Conservation (phyloP, 1,139 yeast species). For the Taphrina confusa region DNA sequence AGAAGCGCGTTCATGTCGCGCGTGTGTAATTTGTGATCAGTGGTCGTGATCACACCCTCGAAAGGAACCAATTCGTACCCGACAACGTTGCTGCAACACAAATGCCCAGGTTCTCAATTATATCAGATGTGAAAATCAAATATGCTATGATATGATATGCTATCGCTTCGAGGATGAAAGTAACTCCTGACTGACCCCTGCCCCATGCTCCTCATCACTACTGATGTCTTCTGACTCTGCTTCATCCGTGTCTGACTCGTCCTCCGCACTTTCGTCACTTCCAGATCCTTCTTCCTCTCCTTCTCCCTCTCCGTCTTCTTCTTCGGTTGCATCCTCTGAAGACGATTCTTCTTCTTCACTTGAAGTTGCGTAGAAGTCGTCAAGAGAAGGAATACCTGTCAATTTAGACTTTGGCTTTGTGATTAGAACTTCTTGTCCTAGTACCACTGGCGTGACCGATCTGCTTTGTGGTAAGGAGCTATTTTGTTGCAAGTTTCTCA, state of each 20-base stretch:
- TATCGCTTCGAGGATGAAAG: conserved; percentile 1
- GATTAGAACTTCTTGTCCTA: conserved; percentile 23
- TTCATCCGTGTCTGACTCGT: conserved; percentile 38
- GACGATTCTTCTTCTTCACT: conserved; percentile 42
- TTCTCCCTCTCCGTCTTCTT: conserved; percentile 22
- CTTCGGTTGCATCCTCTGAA: conserved; percentile 38
- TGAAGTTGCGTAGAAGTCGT: conserved; percentile 61
- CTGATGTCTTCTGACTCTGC: background rate
- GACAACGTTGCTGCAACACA: too few species aligned
- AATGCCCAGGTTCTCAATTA: too few species aligned
- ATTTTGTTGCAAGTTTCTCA: conserved; percentile 22
- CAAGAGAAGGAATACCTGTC: conserved; percentile 42
- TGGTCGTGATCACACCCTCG: too few species aligned
- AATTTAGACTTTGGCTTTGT: conserved; percentile 35
- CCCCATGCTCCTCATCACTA: too few species aligned
- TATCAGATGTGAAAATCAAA: too few species aligned
- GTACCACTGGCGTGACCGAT: conserved; percentile 18
- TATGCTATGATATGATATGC: background rate
- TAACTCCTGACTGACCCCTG: too few species aligned
- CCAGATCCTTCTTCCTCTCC: conserved; percentile 41
- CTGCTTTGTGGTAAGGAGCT: conserved; percentile 22
- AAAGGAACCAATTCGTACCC: too few species aligned
- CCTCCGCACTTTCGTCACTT: conserved; percentile 45
- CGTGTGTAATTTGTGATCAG: too few species aligned
- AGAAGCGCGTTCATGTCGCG: too few species aligned